Evolutionary conservation across 805 yeast genomes (phyloP).

Genomic region (Wickerhamomyces sydowiorum): DNA sequence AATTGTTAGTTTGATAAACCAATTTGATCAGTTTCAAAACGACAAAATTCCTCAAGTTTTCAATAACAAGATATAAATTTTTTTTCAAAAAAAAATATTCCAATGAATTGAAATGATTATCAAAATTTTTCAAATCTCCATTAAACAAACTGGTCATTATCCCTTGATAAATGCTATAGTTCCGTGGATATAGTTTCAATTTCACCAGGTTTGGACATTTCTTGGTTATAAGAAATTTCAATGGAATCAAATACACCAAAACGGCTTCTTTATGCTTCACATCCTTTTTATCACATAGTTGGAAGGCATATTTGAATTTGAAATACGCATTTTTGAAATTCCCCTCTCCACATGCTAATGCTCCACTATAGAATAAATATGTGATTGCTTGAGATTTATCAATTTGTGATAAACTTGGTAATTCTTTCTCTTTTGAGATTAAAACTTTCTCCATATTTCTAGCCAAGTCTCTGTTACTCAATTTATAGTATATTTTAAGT

Average conservation of each 20-base stretch:
- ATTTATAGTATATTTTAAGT: conserved; percentile 60
- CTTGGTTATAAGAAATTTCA: conserved; percentile 44
- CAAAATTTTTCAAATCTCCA: conserved; percentile 56
- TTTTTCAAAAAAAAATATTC: conserved; percentile 48
- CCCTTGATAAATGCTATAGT: conserved; percentile 37
- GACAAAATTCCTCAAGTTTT: conserved; percentile 45
- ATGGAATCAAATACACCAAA: conserved; percentile 57
- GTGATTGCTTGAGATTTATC: conserved; percentile 51
- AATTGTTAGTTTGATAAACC: conserved; percentile 19
- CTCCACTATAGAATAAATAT: conserved; percentile 65
- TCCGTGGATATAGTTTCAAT: conserved; percentile 36
- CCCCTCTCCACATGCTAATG: conserved; percentile 59
- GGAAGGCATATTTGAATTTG: conserved; percentile 44
- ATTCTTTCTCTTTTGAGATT: conserved; percentile 41
- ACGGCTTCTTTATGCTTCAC: conserved; percentile 31
- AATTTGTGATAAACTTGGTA: conserved; percentile 42
- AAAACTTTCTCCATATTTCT: conserved; percentile 69
- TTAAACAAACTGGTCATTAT: conserved; percentile 24
- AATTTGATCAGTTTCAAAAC: conserved; percentile 44
- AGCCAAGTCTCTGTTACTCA: conserved; percentile 67
- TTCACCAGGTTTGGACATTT: conserved; percentile 38
- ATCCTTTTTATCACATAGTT: conserved; percentile 10
- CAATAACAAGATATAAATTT: conserved; percentile 55
- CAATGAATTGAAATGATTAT: conserved; percentile 35
- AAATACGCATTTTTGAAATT: conserved; percentile 47